These are phyloP conservation scores for Elaphomyces granulatus DNA, from an alignment of 495 filamentous ascomycete genomes.

Conservation along the genomic window DNA sequence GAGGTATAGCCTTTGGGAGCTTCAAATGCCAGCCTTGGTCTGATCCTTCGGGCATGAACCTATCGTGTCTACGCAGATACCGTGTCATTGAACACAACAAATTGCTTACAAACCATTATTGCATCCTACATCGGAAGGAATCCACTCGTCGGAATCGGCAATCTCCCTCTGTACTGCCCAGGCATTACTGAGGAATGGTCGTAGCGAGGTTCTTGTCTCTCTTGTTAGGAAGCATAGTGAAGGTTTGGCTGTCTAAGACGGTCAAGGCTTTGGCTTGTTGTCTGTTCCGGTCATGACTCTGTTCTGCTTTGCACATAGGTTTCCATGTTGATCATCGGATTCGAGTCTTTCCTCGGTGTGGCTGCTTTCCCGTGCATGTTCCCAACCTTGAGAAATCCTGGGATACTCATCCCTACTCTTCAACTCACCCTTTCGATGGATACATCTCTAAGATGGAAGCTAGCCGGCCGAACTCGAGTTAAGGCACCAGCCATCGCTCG, in stretches of 20 bases:
- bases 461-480: conserved; percentile 34
- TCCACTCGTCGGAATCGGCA: conserved; percentile 40
- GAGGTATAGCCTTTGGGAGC: conserved; percentile 19
- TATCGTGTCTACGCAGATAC: too few species aligned
- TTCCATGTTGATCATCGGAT: too few species aligned
- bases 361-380: conserved; percentile 30
- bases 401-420: conserved; percentile 29
- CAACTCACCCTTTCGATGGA: conserved; percentile 18
- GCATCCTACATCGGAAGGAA: conserved; percentile 13
- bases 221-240: too few species aligned
- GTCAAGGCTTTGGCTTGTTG: conserved; percentile 24
- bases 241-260: conserved; percentile 3
- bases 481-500: conserved; percentile 39
- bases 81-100: conserved; percentile 27
- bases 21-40: too few species aligned
- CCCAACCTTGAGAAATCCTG: conserved; percentile 26
- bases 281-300: conserved; percentile 15
- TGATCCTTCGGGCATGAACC: too few species aligned
- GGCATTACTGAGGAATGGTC: conserved; percentile 13
- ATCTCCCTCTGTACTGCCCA: conserved; percentile 17
- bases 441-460: conserved; percentile 10
- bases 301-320: conserved; percentile 11
- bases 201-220: conserved; percentile 34
- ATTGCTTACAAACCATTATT: conserved; percentile 25
- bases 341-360: too few species aligned